Evolutionary conservation across 2,329 filamentous ascomycete species (phyloP).

Genomic region (Fusarium illudens): DNA sequence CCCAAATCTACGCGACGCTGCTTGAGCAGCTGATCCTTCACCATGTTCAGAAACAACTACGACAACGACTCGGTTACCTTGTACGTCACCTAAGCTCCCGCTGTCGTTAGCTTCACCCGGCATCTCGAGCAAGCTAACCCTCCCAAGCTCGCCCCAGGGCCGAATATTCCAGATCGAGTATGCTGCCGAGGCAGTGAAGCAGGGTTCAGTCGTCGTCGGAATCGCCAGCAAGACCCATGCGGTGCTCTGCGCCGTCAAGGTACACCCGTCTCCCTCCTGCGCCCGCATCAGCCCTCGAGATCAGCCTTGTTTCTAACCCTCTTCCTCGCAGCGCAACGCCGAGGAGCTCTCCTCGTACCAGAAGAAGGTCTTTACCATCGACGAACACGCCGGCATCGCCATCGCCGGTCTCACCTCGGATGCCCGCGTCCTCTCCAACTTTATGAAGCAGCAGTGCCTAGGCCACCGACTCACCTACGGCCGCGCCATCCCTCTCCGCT

Average conservation of each 20-base stretch:
- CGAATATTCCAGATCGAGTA: conserved; percentile 99
- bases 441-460: conserved; percentile 99
- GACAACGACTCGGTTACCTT: conserved; percentile 99
- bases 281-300: conserved; percentile 12
- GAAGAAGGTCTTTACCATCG: conserved; percentile 97
- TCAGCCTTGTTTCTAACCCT: conserved; percentile 11
- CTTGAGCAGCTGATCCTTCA: conserved; percentile 31
- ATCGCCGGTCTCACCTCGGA: conserved; percentile 97
- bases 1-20: conserved; percentile 28
- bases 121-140: conserved; percentile 38
- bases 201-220: conserved; percentile 96
- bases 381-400: conserved; percentile 93
- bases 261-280: conserved; percentile 50
- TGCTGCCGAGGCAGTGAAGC: conserved; percentile 97
- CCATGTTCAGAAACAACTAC: conserved; percentile 99
- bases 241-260: conserved; percentile 96
- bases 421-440: conserved; percentile 98
- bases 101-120: conserved; percentile 26
- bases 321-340: conserved; percentile 79
- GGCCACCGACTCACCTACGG: conserved; percentile 95
- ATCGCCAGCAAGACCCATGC: conserved; percentile 98
- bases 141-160: conserved; percentile 89
- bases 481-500: conserved; percentile 88
- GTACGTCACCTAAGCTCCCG: conserved; percentile 64
- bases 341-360: conserved; percentile 99